These are phyloP conservation scores for Syncephalis fuscata DNA, from an alignment of 371 early-diverging fungal genomes.

Conservation along the genomic window DNA sequence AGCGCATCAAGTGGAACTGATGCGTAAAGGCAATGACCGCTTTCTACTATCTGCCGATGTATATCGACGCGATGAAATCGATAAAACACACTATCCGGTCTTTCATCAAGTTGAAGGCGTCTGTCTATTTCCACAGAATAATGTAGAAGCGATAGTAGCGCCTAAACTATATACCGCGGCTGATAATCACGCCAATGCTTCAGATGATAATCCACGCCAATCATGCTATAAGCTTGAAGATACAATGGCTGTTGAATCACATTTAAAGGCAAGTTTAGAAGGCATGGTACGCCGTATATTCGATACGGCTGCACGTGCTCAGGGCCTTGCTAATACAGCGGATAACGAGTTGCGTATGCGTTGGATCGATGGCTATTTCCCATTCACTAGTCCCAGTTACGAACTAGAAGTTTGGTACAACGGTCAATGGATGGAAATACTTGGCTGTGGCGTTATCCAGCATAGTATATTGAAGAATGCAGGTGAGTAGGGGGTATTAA, in stretches of 20 bases:
- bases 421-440: slow-evolving; percentile 90
- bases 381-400: slow-evolving; percentile 92
- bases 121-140: slow-evolving; percentile 24
- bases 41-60: slow-evolving; percentile 89
- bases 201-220: neutral
- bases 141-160: slow-evolving; percentile 10
- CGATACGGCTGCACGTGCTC: neutral
- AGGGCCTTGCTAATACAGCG: neutral
- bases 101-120: slow-evolving; percentile 98
- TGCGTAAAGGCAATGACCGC: slow-evolving; percentile 16
- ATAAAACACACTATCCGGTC: slow-evolving; percentile 87
- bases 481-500: slow-evolving; percentile 22
- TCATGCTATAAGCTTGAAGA: neutral
- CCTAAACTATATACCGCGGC: slow-evolving; percentile 5
- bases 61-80: slow-evolving; percentile 95
- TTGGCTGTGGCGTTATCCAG: slow-evolving; percentile 85
- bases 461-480: slow-evolving; percentile 65
- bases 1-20: slow-evolving; percentile 57
- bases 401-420: slow-evolving; percentile 88
- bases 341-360: slow-evolving; percentile 58
- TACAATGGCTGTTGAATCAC: neutral
- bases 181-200: neutral
- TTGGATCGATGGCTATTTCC: slow-evolving; percentile 92
- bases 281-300: neutral
- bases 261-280: neutral